Base-by-base conservation (phyloP, 345 rosid species). In the Lepidium aucheri region DNA sequence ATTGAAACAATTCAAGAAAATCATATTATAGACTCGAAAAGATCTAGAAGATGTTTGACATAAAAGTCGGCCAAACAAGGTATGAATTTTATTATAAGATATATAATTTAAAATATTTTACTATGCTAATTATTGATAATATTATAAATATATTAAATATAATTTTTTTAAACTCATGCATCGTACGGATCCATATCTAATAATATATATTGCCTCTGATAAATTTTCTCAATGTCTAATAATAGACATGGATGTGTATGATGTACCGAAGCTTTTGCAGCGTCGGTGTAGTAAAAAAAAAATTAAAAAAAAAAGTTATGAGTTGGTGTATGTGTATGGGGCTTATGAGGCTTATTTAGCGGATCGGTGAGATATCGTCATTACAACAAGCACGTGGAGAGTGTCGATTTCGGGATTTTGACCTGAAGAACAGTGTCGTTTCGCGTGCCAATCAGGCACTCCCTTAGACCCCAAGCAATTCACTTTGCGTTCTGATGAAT, bases 381-480 rank as follows among this genome's bases (percentile, higher is more conserved):
- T 13, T 12, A 70, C 56, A 33, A 70, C 56, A 33, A 53, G 47
- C 75, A 71, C 51, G 38, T 71, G 75, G 58, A 46, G 26, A 10
- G 58, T 55, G 75, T 55, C 38, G 26, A 43, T 14, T 46, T 28
- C 9, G 51, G 43, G 20, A 22, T 63, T 28, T 53, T 63, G 50
- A 54, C 75, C 35, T 36, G 0, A 35, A 5, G 36, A 45, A 54
- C 63, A 57, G 33, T 57, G 26, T 70, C 63, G 69, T 40, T 54
- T 34, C 1, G 11, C 8, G 69, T 46, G 75, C 58, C 18, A 45
- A 69, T 49, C 42, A 47, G 58, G 8, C 59, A 35, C 44, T 63
- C 43, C 14, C 75, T 45, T 71, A 18, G 7, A 63, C 26, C 43
- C 26, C 64, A 71, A 63, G 75, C 75, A 71, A 63, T 47, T 4